phyloP scores from a whole-genome alignment of 2,329 filamentous ascomycete species.

The Aspergillus transmontanensis region DNA sequence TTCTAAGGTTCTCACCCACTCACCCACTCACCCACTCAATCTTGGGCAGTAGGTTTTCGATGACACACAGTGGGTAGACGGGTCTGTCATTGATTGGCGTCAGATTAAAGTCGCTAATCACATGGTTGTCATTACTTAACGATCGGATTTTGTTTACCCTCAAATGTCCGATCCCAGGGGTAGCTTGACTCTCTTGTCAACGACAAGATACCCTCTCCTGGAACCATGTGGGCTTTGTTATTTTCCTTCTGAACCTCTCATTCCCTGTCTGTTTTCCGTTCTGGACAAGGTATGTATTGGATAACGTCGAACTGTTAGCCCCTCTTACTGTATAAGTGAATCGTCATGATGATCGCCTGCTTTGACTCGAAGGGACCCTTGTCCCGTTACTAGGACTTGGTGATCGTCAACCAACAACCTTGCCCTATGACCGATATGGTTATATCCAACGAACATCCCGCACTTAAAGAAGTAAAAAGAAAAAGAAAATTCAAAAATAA shows the following conservation, averaged over 20 bases:
- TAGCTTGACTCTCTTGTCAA: not conserved
- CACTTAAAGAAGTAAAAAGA: not conserved
- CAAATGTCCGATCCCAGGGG: slow-evolving; percentile 2
- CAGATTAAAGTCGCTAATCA: slow-evolving; percentile 4
- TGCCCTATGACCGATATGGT: not conserved
- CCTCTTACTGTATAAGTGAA: not conserved
- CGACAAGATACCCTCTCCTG: not conserved
- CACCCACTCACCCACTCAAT: not conserved
- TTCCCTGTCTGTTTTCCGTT: not conserved
- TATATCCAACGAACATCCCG: not conserved
- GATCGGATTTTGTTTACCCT: slow-evolving; percentile 1
- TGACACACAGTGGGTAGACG: slow-evolving; percentile 8
- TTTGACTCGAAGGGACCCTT: not conserved
- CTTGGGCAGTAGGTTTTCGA: not conserved
- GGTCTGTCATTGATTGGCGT: not conserved
- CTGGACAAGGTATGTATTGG: not conserved
- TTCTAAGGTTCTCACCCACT: slow-evolving; percentile 5
- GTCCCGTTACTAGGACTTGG: not conserved
- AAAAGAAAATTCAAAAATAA: not conserved
- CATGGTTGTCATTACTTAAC: slow-evolving; percentile 1
- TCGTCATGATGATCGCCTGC: slow-evolving; percentile 3
- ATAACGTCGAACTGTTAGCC: not conserved
- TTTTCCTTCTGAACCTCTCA: not conserved
- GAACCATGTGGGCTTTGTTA: not conserved
- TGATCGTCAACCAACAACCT: not conserved